These are phyloP conservation scores for Colletotrichum paranaense DNA, from an alignment of 2,329 filamentous ascomycete species.

Conservation along the genomic window DNA sequence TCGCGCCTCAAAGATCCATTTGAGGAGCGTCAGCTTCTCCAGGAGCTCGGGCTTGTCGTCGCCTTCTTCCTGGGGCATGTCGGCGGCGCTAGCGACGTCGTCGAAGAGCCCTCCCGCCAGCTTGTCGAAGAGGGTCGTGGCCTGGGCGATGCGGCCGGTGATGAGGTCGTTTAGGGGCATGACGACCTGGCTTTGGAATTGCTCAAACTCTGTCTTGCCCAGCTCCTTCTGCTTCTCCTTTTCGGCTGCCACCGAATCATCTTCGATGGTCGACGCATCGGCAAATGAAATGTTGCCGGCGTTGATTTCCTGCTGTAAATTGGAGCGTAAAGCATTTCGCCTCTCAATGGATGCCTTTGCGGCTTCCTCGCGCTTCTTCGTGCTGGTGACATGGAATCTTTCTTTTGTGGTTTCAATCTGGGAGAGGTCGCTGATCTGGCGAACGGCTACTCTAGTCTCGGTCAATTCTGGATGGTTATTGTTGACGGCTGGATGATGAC, in stretches of 20 bases:
- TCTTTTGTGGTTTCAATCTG: constrained; percentile 78
- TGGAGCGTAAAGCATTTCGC: constrained; percentile 74
- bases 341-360: constrained; percentile 61
- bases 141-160: constrained; percentile 77
- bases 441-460: constrained; percentile 78
- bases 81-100: constrained; percentile 72
- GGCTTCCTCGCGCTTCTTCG: constrained; percentile 68
- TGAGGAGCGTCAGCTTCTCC: constrained; percentile 93
- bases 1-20: constrained; percentile 97
- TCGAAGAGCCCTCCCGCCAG: constrained; percentile 79
- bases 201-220: constrained; percentile 84
- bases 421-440: constrained; percentile 77
- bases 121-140: constrained; percentile 82
- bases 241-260: constrained; percentile 78
- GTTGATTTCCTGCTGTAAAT: constrained; percentile 83
- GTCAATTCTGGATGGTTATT: constrained; percentile 94
- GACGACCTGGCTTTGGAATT: constrained; percentile 86
- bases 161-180: constrained; percentile 85
- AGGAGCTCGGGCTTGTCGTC: constrained; percentile 94
- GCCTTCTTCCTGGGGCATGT: constrained; percentile 92
- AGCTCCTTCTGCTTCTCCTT: constrained; percentile 76
- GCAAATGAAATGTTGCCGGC: constrained; percentile 84
- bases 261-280: constrained; percentile 84
- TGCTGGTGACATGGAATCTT: constrained; percentile 66
- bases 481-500: constrained; percentile 94